phyloP scores from a whole-genome alignment of 306 rosid genomes.

The Vachellia collinsii region DNA sequence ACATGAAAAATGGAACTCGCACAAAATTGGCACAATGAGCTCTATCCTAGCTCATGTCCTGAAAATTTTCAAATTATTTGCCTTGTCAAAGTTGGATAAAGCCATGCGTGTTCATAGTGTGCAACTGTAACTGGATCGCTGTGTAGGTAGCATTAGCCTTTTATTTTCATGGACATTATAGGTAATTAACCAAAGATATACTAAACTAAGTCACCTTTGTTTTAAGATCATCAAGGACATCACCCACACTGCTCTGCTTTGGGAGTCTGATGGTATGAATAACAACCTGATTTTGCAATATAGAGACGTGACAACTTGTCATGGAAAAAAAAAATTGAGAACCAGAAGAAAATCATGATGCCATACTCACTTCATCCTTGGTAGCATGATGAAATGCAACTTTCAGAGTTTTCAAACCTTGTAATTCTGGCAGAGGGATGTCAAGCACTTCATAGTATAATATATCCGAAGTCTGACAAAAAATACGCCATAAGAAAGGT shows the following conservation, averaged over 20 bases:
- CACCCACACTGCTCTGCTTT: constrained; percentile 84
- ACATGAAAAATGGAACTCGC: constrained; percentile 12
- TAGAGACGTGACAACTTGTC: constrained; percentile 7
- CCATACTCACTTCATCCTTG: constrained; percentile 78
- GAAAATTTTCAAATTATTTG: not conserved
- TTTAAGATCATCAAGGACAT: constrained; percentile 82
- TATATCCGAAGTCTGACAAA: constrained; percentile 77
- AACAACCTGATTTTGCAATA: constrained; percentile 57
- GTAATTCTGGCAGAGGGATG: constrained; percentile 87
- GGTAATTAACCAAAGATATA: constrained; percentile 3
- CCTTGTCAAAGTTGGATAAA: constrained; percentile 15
- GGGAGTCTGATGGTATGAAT: constrained; percentile 80
- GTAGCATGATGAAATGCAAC: constrained; percentile 84
- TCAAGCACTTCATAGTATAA: constrained; percentile 84
- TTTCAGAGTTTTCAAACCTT: constrained; percentile 85
- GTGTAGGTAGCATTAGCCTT: not conserved
- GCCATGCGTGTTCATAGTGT: not conserved
- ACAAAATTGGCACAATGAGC: constrained; percentile 23
- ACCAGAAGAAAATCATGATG: constrained; percentile 32
- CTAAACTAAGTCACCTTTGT: constrained; percentile 56
- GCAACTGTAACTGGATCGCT: constrained; percentile 16
- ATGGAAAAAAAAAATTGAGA: not conserved
- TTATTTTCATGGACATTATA: not conserved
- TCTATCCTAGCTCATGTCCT: constrained; percentile 19
- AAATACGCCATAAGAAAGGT: constrained; percentile 18